These are phyloP conservation scores for Antitrichia curtipendula DNA, from an alignment of 225 moss, liverwort and hornwort genomes.

Conservation along the genomic window DNA sequence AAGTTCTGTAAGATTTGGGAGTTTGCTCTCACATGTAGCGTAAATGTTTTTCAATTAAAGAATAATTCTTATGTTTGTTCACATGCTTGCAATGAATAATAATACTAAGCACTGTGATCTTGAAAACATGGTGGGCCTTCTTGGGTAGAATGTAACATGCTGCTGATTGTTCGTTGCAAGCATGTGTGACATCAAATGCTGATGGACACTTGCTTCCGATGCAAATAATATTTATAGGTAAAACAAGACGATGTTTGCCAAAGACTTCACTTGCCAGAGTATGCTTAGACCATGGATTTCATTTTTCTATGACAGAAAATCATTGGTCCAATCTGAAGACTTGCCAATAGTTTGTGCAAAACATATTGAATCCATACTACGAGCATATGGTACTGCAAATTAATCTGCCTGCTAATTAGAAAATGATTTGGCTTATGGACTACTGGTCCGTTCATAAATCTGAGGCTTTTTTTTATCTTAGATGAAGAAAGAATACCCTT, in stretches of 20 bases:
- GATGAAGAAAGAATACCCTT: background rate
- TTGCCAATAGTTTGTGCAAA: background rate
- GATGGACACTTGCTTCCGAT: background rate
- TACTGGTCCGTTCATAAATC: background rate
- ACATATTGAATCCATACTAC: background rate
- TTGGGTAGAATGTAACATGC: no score
- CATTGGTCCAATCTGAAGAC: background rate
- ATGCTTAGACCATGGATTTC: background rate
- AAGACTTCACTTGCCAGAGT: no score
- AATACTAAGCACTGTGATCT: no score
- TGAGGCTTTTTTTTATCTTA: background rate
- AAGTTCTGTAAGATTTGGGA: no score
- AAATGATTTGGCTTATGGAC: background rate
- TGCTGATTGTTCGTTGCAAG: no score
- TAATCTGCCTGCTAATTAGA: accelerated
- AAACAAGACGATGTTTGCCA: background rate
- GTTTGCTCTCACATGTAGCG: no score
- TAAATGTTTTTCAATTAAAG: no score
- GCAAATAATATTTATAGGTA: background rate
- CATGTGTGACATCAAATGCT: background rate
- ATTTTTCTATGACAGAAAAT: background rate
- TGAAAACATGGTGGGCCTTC: no score
- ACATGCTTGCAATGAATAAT: no score
- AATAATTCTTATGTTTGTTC: no score
- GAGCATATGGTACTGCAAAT: background rate